Evolutionary conservation across 345 rosid genomes (phyloP), one percentile per base, ranked within the genome.

Genomic region (Crucihimalaya himalaica): DNA sequence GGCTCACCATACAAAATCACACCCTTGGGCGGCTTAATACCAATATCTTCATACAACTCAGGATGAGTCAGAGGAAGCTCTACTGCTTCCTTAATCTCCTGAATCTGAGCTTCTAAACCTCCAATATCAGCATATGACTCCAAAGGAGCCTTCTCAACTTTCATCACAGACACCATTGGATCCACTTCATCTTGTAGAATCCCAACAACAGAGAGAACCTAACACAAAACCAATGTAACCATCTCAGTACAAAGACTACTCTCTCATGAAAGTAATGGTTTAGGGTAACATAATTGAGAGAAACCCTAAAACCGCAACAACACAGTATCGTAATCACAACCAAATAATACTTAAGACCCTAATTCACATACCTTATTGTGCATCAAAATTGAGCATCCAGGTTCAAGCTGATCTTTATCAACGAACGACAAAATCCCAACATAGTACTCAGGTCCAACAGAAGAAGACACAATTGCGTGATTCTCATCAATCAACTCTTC

Each of bases 81-180:
- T 60, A 95, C 99, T 16, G 99, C 99, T 84, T 95, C 99, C 66
- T 95, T 95, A 52, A 95, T 95, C 83, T 95, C 99, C 79, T 95
- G 99, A 70, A 95, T 95, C 82, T 95, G 99, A 66, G 99, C 92
- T 84, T 95, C 98, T 64, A 95, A 84, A 70, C 99, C 99, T 78
- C 99, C 99, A 65, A 95, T 92, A 45, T 95, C 99, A 14, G 99
- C 98, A 81, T 95, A 95, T 2, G 99, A 95, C 64, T 95, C 99
- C 82, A 92, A 59, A 18, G 98, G 99, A 72, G 99, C 99, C 85
- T 92, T 92, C 80, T 95, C 98, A 16, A 92, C 99, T 82, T 95
- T 95, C 99, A 95, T 95, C 48, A 95, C 99, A 16, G 98, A 92
- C 70, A 95, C 98, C 99, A 95, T 92, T 43, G 98, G 98, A 81